Conservation (phyloP, 352 stramenopile species). For the Phytopythium kandeliae region DNA sequence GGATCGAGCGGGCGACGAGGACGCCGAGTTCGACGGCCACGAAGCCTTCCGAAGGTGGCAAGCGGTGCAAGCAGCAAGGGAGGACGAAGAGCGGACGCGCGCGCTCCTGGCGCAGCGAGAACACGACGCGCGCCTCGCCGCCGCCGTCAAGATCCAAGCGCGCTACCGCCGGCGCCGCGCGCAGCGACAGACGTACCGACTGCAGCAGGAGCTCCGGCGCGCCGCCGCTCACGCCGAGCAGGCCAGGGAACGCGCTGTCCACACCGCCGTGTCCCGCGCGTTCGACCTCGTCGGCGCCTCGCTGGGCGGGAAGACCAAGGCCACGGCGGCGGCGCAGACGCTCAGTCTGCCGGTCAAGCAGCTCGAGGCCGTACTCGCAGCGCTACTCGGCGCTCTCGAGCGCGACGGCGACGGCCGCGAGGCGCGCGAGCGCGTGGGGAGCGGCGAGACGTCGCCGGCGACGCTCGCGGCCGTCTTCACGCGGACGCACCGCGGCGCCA, state of each 20-base stretch:
- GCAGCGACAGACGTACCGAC: conserved; percentile 37
- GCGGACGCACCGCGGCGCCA: conserved; percentile 25
- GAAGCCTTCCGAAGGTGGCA: conserved; percentile 72
- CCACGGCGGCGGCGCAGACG: conserved; percentile 8
- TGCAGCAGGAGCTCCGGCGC: conserved; percentile 44
- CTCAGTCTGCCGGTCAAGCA: conserved; percentile 36
- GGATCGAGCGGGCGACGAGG: conserved; percentile 14
- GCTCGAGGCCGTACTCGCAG: conserved; percentile 35
- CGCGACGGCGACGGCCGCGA: not conserved
- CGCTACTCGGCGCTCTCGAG: conserved; percentile 6
- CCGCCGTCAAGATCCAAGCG: conserved; percentile 59
- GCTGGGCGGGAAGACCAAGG: conserved; percentile 11
- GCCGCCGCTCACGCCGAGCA: conserved; percentile 40
- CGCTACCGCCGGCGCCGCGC: conserved; percentile 53
- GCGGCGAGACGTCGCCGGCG: not conserved
- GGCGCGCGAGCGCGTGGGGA: too few species aligned
- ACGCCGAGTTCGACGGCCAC: conserved; percentile 49
- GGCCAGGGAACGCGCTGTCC: conserved; percentile 32
- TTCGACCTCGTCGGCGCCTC: conserved; percentile 29
- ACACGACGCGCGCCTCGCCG: conserved; percentile 13
- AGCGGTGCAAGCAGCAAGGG: conserved; percentile 38
- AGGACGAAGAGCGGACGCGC: conserved; percentile 29
- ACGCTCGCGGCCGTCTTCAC: conserved; percentile 18
- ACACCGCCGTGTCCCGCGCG: conserved; percentile 33
- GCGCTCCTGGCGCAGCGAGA: conserved; percentile 11